These are phyloP conservation scores for Phytophthora citrophthora DNA, from an alignment of 352 stramenopile genomes.

Conservation along the genomic window DNA sequence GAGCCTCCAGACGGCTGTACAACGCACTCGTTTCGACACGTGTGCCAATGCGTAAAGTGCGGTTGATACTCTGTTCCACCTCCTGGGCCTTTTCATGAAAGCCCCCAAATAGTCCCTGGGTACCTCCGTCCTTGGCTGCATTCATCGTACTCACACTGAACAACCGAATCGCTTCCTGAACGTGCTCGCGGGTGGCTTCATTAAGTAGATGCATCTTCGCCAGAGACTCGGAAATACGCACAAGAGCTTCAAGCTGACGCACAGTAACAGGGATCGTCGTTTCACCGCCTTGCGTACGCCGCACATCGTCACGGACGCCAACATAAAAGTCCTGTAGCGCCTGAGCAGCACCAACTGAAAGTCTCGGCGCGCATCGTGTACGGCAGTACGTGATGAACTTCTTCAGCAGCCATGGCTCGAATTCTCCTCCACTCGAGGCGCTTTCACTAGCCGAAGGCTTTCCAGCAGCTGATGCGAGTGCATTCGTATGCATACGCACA, in stretches of 20 bases:
- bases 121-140: conserved; percentile 92
- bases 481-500: conserved; percentile 97
- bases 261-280: conserved; percentile 98
- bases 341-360: conserved; percentile 93
- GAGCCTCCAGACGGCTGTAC: conserved; percentile 81
- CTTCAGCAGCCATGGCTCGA: conserved; percentile 94
- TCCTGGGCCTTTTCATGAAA: conserved; percentile 87
- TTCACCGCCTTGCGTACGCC: conserved; percentile 77
- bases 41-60: conserved; percentile 80
- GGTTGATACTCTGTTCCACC: conserved; percentile 85
- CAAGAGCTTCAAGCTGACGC: conserved; percentile 97
- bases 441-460: conserved; percentile 31
- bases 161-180: conserved; percentile 96
- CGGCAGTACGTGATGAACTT: conserved; percentile 99
- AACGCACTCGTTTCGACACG: conserved; percentile 82
- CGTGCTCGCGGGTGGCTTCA: conserved; percentile 88
- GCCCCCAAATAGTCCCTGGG: conserved; percentile 75
- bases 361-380: conserved; percentile 90
- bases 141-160: conserved; percentile 99
- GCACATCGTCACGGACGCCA: conserved; percentile 96
- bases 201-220: conserved; percentile 97
- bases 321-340: conserved; percentile 98
- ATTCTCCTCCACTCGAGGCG: conserved; percentile 50
- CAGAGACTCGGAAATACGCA: conserved; percentile 97
- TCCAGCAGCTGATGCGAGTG: conserved; percentile 38